Evolutionary conservation across 306 rosid species (phyloP).

Genomic region (Argentina anserina): DNA sequence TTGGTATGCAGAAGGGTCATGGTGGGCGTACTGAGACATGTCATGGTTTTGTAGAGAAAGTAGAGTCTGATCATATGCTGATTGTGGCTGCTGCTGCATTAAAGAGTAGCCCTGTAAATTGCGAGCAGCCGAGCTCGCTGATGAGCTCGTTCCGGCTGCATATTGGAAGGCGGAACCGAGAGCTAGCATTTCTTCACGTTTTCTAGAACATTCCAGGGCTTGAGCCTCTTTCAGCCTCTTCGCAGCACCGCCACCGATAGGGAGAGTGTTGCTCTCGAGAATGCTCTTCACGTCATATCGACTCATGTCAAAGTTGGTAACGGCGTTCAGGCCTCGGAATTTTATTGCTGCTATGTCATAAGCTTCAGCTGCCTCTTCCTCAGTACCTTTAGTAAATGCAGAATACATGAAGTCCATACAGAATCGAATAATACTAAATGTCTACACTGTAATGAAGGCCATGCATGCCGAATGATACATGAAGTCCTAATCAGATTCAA

Average conservation of each 20-base stretch:
- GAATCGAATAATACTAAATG: neutral
- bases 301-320: slow-evolving; percentile 92
- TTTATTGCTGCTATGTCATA: slow-evolving; percentile 96
- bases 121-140: slow-evolving; percentile 12
- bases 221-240: slow-evolving; percentile 91
- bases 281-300: slow-evolving; percentile 94
- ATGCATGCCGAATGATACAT: too few relatives aligned
- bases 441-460: too few relatives aligned
- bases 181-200: slow-evolving; percentile 79
- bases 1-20: slow-evolving; percentile 53
- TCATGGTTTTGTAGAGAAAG: slow-evolving; percentile 72
- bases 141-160: slow-evolving; percentile 36
- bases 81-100: slow-evolving; percentile 37
- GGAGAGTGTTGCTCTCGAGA: slow-evolving; percentile 83
- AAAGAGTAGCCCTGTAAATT: slow-evolving; percentile 52
- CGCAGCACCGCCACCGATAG: slow-evolving; percentile 95
- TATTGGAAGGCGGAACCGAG: slow-evolving; percentile 55
- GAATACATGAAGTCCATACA: neutral
- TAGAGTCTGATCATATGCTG: slow-evolving; percentile 43
- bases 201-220: slow-evolving; percentile 78
- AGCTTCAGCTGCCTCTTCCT: slow-evolving; percentile 99
- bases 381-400: slow-evolving; percentile 54
- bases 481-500: too few relatives aligned
- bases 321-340: slow-evolving; percentile 89
- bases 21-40: slow-evolving; percentile 39